Evolutionary conservation across 2,329 filamentous ascomycete genomes (phyloP).

Genomic region (Didymella segeticola): DNA sequence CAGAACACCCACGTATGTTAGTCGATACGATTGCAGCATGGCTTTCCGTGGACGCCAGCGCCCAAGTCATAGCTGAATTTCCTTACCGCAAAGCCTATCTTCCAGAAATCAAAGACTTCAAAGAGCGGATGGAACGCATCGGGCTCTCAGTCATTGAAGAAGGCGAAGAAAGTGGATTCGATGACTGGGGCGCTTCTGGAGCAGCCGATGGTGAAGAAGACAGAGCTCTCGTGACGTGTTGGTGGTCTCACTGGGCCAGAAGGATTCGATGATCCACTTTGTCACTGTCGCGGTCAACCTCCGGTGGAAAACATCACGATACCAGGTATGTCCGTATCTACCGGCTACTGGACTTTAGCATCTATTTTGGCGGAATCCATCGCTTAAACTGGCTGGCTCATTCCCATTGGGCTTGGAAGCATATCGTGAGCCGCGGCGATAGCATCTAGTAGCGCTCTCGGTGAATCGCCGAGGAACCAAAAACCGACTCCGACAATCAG

Average conservation of each 20-base stretch:
- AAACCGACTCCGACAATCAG: constrained; percentile 22
- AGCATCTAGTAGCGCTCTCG: constrained; percentile 9
- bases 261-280: constrained; percentile 19
- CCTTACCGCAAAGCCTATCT: constrained; percentile 77
- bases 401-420: background rate
- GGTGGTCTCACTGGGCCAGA: constrained; percentile 69
- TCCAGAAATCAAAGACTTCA: constrained; percentile 69
- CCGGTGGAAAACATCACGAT: constrained; percentile 12
- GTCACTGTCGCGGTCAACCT: constrained; percentile 20
- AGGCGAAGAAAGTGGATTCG: constrained; percentile 69
- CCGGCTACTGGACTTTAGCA: constrained; percentile 10
- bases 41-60: constrained; percentile 62
- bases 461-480: constrained; percentile 15
- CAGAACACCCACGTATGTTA: constrained; percentile 78
- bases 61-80: constrained; percentile 79
- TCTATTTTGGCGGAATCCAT: background rate
- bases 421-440: constrained; percentile 9
- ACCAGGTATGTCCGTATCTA: background rate
- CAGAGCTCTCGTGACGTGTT: constrained; percentile 65
- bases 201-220: constrained; percentile 57
- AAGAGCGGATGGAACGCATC: constrained; percentile 63
- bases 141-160: constrained; percentile 64
- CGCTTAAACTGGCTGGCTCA: background rate
- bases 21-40: constrained; percentile 73
- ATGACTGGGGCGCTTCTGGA: constrained; percentile 70